A percentile compares a stretch with the other conserved stretches of the same genome.
Conservation (phyloP, 768 basidiomycete genomes). For the Collybia sordida region DNA sequence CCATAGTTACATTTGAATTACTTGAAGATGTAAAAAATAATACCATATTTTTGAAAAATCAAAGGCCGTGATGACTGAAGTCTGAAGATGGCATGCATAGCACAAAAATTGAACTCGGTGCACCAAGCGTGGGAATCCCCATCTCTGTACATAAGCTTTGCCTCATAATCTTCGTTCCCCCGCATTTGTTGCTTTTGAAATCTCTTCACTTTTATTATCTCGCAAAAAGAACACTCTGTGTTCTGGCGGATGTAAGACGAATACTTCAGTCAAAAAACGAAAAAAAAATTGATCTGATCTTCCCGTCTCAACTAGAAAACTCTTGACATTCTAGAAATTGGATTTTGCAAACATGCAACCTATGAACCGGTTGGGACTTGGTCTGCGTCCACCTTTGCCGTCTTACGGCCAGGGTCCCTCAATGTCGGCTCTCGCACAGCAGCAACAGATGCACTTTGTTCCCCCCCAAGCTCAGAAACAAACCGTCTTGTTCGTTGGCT, state of each 20-base stretch:
- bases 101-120: too few species aligned
- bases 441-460: slow-evolving; percentile 72
- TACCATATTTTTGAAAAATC: slow-evolving; percentile 35
- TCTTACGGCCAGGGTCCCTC: slow-evolving; percentile 91
- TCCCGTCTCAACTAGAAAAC: too few species aligned
- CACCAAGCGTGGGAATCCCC: slow-evolving; percentile 4
- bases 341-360: slow-evolving; percentile 54
- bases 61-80: too few species aligned
- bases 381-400: slow-evolving; percentile 83
- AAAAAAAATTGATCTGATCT: too few species aligned
- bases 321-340: neutral
- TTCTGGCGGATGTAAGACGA: too few species aligned
- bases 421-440: slow-evolving; percentile 87
- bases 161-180: neutral
- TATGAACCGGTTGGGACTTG: slow-evolving; percentile 79
- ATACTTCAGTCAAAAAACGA: too few species aligned
- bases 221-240: neutral
- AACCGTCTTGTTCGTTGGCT: slow-evolving; percentile 86
- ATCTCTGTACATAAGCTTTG: slow-evolving; percentile 5
- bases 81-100: too few species aligned
- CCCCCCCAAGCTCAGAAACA: slow-evolving; percentile 70
- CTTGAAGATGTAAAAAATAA: slow-evolving; percentile 50
- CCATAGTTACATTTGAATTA: slow-evolving; percentile 13
- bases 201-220: neutral
- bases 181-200: neutral